Evolutionary conservation across 768 basidiomycete species (phyloP), one percentile per base, ranked within the genome.

Genomic region (Hydnomerulius pinastri): DNA sequence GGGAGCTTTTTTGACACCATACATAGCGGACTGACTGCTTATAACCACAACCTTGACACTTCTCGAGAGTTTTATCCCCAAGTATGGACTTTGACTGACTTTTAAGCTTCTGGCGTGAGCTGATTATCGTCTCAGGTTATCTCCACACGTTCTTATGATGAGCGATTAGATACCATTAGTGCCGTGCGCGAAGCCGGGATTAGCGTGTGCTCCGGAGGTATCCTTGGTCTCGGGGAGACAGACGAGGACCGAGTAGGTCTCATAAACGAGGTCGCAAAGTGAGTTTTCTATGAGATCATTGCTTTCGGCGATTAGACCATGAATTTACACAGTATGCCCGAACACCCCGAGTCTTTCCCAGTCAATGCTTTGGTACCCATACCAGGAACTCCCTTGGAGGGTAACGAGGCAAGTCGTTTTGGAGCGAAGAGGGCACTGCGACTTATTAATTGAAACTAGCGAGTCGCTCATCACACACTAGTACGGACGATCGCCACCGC

Each of bases 41-140:
- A 98, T 72, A 99, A 99, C 67, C 96, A 99, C 69, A 99, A 99
- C 70, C 82, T 99, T 47, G 96, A 99, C 70, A 99, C 96, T 0
- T 98, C 95, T 27, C 81, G 96, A 54, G 96, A 98, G 71, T 94
- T 87, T 71, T 98, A 98, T 67, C 96, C 96, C 17, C 76, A 89
- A 74, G 93, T 90, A 58, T 38, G 75, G 39, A 4, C n/a, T 8
- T 23, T 35, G 17, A 9, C 27, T 47, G n/a, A 41, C 6, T 24
- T 53, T 28, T 42, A 24, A 41, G 25, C 28, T 41, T 42, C 28
- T 11, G 23, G 20, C 13, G 18, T 50, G 27, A 21, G 37, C 25
- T 47, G 40, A 51, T 13, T 15, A 18, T 54, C 53, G 30, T 37
- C 58, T 37, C 60, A 95, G 91, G 95, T 98, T 37, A 97, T 98